Evolutionary conservation across 1,139 yeast genomes (phyloP).

Genomic region (Magnusiomyces magnusii): DNA sequence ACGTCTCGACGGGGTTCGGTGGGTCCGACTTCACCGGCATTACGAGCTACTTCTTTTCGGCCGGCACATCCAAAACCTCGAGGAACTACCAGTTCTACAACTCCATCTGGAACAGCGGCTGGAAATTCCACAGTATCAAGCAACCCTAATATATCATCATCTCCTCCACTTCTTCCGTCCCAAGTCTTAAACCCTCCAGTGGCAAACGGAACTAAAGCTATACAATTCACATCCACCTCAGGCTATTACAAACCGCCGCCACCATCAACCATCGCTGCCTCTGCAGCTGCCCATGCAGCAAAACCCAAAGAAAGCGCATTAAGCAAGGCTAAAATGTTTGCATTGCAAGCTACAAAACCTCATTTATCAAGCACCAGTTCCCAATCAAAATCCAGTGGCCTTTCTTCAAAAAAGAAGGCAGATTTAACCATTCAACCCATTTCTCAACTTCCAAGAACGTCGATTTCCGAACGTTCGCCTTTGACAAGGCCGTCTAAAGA

Average conservation of each 20-base stretch:
- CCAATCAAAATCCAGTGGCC: conserved; percentile 17
- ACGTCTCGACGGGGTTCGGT: background rate
- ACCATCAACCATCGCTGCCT: conserved; percentile 18
- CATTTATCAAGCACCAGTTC: conserved; percentile 15
- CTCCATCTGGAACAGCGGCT: background rate
- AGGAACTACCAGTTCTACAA: background rate
- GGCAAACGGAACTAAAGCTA: background rate
- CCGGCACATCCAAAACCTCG: background rate
- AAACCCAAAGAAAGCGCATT: conserved; percentile 29
- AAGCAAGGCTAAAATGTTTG: conserved; percentile 33
- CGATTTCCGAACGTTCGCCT: conserved; percentile 36
- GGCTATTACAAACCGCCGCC: conserved; percentile 10
- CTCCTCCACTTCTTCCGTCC: conserved; percentile 6
- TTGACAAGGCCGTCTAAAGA: conserved; percentile 39
- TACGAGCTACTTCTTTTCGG: background rate
- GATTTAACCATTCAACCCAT: conserved; percentile 33
- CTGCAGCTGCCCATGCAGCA: conserved; percentile 29
- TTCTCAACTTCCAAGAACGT: conserved; percentile 26
- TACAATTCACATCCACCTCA: conserved; percentile 3
- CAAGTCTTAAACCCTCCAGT: background rate
- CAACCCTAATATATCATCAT: conserved; percentile 4
- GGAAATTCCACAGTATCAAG: background rate
- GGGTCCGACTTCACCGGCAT: background rate
- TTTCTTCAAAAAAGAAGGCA: conserved; percentile 24
- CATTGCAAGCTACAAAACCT: conserved; percentile 30